Conservation (phyloP, 73 alveolate species). For the Paraurostyla sp. region DNA sequence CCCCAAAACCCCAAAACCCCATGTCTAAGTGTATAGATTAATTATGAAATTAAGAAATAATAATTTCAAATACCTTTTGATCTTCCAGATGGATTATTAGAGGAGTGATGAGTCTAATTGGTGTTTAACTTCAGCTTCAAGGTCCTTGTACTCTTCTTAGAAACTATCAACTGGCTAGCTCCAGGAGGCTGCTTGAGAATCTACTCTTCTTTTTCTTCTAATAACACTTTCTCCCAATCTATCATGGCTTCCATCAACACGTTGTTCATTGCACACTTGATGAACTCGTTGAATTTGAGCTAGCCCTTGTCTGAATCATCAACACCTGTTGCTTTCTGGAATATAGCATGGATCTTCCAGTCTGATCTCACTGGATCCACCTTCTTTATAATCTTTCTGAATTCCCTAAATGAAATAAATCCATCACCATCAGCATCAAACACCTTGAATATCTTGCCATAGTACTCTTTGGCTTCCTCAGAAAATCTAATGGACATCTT, state of each 20-base stretch:
- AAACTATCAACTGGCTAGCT: too few relatives aligned
- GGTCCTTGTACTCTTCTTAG: too few relatives aligned
- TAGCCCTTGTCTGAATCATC: slow-evolving; percentile 28
- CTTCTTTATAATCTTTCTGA: slow-evolving; percentile 39
- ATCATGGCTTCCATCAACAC: slow-evolving; percentile 57
- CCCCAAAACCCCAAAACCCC: too few relatives aligned
- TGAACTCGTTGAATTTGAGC: slow-evolving; percentile 32
- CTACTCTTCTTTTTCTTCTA: slow-evolving; percentile 44
- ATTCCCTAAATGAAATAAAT: slow-evolving; percentile 41
- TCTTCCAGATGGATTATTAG: too few relatives aligned
- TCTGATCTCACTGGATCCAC: slow-evolving; percentile 63
- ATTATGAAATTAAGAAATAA: too few relatives aligned
- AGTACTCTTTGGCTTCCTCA: slow-evolving; percentile 47
- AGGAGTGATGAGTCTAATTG: too few relatives aligned
- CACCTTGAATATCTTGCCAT: slow-evolving; percentile 48
- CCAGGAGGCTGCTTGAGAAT: too few relatives aligned
- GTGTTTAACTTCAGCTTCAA: too few relatives aligned
- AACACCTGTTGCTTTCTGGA: slow-evolving; percentile 38
- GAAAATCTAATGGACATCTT: slow-evolving; percentile 57
- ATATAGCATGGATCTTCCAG: slow-evolving; percentile 66
- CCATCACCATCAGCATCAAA: slow-evolving; percentile 62
- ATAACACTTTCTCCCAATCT: slow-evolving; percentile 36
- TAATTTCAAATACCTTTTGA: too few relatives aligned
- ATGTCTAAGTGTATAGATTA: too few relatives aligned
- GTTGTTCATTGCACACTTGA: slow-evolving; percentile 42